Evolutionary conservation across 2,329 filamentous ascomycete species (phyloP).

Genomic region (Ophiognomonia clavigignenti-juglandacearum): DNA sequence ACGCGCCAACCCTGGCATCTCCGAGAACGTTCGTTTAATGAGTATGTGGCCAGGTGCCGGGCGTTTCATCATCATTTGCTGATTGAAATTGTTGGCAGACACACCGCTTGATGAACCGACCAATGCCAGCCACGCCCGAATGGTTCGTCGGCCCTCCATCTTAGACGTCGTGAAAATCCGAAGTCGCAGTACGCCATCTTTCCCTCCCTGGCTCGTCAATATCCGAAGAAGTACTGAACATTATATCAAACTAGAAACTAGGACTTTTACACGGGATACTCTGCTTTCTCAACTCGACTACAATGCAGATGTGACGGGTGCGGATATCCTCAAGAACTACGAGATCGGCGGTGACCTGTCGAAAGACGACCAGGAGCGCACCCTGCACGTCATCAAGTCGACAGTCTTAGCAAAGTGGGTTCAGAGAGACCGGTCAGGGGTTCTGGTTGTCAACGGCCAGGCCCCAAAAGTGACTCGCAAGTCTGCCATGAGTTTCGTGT

Average conservation of each 20-base stretch:
- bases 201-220: too few relatives aligned
- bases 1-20: neutral
- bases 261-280: neutral
- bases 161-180: neutral
- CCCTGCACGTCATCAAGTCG: neutral
- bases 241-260: neutral
- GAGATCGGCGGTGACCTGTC: neutral
- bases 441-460: neutral
- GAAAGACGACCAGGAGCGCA: neutral
- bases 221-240: too few relatives aligned
- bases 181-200: neutral
- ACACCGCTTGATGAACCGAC: neutral
- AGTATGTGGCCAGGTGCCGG: neutral
- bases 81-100: neutral
- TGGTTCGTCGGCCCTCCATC: neutral
- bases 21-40: neutral
- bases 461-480: neutral
- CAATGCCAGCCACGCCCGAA: neutral
- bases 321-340: neutral
- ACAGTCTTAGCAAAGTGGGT: neutral
- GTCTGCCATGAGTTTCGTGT: neutral
- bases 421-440: neutral
- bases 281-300: neutral
- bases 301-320: neutral
- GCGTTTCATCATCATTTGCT: neutral